Evolutionary conservation across 768 basidiomycete genomes (phyloP).

Genomic region (Rhodosporidiobolus sp.): DNA sequence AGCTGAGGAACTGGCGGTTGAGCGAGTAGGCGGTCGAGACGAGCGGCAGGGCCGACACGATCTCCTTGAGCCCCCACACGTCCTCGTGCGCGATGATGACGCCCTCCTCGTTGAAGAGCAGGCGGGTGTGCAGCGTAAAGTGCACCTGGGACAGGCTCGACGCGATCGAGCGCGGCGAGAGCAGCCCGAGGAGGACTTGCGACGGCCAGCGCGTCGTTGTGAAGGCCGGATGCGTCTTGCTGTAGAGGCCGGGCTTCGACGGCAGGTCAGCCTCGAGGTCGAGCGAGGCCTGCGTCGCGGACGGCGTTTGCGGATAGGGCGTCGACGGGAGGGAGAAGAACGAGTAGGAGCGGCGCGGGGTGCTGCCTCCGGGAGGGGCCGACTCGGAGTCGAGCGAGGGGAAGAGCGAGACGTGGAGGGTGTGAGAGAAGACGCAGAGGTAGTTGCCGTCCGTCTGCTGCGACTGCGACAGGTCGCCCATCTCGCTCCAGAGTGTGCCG

Average conservation of each 20-base stretch:
- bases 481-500: slow-evolving; percentile 33
- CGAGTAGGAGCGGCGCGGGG: neutral
- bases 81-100: slow-evolving; percentile 75
- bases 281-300: neutral
- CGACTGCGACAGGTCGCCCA: slow-evolving; percentile 27
- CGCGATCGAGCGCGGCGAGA: slow-evolving; percentile 40
- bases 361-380: slow-evolving; percentile 54
- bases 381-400: slow-evolving; percentile 52
- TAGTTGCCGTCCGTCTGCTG: slow-evolving; percentile 60
- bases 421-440: slow-evolving; percentile 73
- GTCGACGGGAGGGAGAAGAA: slow-evolving; percentile 35
- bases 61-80: slow-evolving; percentile 74
- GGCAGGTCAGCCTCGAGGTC: neutral
- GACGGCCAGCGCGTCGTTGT: slow-evolving; percentile 28
- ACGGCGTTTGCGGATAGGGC: slow-evolving; percentile 29
- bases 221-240: slow-evolving; percentile 25
- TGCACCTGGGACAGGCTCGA: slow-evolving; percentile 65
- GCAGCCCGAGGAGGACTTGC: slow-evolving; percentile 2
- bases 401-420: slow-evolving; percentile 69
- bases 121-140: slow-evolving; percentile 67
- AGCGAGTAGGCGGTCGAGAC: slow-evolving; percentile 26
- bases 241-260: neutral
- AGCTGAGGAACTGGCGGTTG: slow-evolving; percentile 27
- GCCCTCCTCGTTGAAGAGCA: slow-evolving; percentile 71
- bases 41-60: slow-evolving; percentile 51